These are phyloP conservation scores for Pisolithus sp. DNA, from an alignment of 768 basidiomycete genomes.

Conservation along the genomic window DNA sequence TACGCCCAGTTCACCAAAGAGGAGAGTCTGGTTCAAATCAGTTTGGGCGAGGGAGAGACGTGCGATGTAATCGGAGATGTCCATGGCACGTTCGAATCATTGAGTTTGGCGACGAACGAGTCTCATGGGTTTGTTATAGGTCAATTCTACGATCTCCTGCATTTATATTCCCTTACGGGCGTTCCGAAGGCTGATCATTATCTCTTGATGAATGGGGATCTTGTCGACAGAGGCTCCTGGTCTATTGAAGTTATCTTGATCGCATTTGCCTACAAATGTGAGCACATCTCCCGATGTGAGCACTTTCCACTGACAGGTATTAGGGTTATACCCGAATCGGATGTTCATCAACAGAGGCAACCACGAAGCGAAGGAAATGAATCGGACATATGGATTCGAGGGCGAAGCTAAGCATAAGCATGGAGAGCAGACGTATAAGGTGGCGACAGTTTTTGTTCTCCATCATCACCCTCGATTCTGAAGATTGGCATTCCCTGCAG, in stretches of 20 bases:
- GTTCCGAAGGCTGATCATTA: slow-evolving; percentile 81
- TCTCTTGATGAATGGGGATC: slow-evolving; percentile 88
- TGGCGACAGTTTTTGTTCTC: slow-evolving; percentile 16
- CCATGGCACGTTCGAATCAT: slow-evolving; percentile 52
- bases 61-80: slow-evolving; percentile 96
- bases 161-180: slow-evolving; percentile 81
- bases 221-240: slow-evolving; percentile 97
- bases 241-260: slow-evolving; percentile 89
- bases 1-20: slow-evolving; percentile 69
- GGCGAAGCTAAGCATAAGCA: slow-evolving; percentile 97
- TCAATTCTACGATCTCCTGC: slow-evolving; percentile 91
- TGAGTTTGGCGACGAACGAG: slow-evolving; percentile 1
- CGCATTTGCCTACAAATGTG: slow-evolving; percentile 93
- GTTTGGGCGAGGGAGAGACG: slow-evolving; percentile 68
- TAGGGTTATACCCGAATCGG: slow-evolving; percentile 85
- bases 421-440: slow-evolving; percentile 92
- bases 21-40: slow-evolving; percentile 73
- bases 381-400: slow-evolving; percentile 87
- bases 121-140: slow-evolving; percentile 37
- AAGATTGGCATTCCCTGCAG: slow-evolving; percentile 29
- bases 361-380: slow-evolving; percentile 98
- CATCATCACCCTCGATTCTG: neutral
- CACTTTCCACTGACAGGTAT: slow-evolving; percentile 9
- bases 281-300: slow-evolving; percentile 21
- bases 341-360: slow-evolving; percentile 97